A percentile compares a stretch with the other conserved stretches of the same genome.
Evolutionary conservation across 352 stramenopile genomes (phyloP).

Genomic region (Phytophthora meadii): DNA sequence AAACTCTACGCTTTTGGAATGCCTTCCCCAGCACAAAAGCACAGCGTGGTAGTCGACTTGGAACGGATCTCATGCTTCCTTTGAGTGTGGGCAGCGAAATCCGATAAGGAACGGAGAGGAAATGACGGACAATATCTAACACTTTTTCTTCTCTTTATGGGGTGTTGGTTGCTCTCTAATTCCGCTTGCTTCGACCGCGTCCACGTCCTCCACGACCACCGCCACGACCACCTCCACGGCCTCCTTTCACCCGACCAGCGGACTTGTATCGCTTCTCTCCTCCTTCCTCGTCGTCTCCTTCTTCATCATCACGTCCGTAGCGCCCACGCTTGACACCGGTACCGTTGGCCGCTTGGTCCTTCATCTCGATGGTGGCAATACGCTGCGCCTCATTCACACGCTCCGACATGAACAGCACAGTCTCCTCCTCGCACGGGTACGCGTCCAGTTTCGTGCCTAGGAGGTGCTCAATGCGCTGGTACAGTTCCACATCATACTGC

Average conservation of each 20-base stretch:
- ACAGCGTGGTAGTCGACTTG: conserved; percentile 55
- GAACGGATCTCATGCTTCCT: conserved; percentile 63
- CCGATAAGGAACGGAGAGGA: conserved; percentile 39
- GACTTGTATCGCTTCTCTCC: conserved; percentile 84
- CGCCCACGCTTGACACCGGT: conserved; percentile 60
- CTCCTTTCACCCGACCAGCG: conserved; percentile 55
- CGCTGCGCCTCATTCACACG: conserved; percentile 97
- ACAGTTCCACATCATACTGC: conserved; percentile 99
- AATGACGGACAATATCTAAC: conserved; percentile 38
- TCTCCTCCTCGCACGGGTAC: conserved; percentile 93
- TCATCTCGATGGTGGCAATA: conserved; percentile 92
- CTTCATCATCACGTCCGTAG: conserved; percentile 61
- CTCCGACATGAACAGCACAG: conserved; percentile 96
- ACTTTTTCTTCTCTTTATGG: conserved; percentile 32
- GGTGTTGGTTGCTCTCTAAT: conserved; percentile 32
- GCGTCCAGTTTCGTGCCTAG: conserved; percentile 84
- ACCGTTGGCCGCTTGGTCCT: conserved; percentile 74
- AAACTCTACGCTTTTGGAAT: conserved; percentile 98
- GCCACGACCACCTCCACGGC: conserved; percentile 35
- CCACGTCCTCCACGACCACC: conserved; percentile 25
- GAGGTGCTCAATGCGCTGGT: conserved; percentile 96
- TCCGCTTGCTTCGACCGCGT: conserved; percentile 39
- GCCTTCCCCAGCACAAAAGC: conserved; percentile 92
- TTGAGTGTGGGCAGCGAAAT: conserved; percentile 67
- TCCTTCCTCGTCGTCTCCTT: conserved; percentile 46